These are phyloP conservation scores for Cupressus sempervirens DNA, from an alignment of 75 land plant species.

Conservation along the genomic window DNA sequence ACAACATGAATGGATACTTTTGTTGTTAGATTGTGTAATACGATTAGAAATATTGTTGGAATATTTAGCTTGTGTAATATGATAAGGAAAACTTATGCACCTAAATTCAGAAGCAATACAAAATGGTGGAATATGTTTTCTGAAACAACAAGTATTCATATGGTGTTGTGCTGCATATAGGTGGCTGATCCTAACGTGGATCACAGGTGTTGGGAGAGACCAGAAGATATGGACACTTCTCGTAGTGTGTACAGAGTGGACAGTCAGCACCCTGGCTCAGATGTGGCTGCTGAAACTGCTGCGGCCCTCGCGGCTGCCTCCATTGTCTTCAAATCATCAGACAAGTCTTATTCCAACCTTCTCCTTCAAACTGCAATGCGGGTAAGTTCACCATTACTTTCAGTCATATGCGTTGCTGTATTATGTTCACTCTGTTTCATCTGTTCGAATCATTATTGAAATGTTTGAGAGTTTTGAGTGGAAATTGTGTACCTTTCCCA, in stretches of 20 bases:
- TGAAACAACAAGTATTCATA: neutral
- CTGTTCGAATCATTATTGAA: neutral
- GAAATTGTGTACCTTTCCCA: neutral
- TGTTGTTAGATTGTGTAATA: no score
- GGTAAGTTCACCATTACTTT: neutral
- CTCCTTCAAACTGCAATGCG: conserved; percentile 20
- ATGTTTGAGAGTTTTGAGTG: no score
- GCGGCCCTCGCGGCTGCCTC: conserved; percentile 52
- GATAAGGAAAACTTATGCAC: no score
- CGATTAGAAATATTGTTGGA: no score
- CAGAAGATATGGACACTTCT: conserved; percentile 41
- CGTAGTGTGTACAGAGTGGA: conserved; percentile 32
- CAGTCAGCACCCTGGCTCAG: conserved; percentile 30
- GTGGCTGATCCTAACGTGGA: conserved; percentile 36
- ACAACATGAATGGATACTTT: neutral
- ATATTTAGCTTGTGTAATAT: no score
- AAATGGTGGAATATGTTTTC: no score
- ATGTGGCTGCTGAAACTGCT: conserved; percentile 39
- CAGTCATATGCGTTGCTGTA: neutral
- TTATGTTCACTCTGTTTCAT: neutral
- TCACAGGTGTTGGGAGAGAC: conserved; percentile 40
- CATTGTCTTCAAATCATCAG: conserved; percentile 17
- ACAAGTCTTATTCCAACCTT: conserved; percentile 12
- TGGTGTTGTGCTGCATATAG: neutral
- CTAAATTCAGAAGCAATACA: no score